phyloP scores from a whole-genome alignment of 2,329 filamentous ascomycete genomes.

The Zalaria obscura region DNA sequence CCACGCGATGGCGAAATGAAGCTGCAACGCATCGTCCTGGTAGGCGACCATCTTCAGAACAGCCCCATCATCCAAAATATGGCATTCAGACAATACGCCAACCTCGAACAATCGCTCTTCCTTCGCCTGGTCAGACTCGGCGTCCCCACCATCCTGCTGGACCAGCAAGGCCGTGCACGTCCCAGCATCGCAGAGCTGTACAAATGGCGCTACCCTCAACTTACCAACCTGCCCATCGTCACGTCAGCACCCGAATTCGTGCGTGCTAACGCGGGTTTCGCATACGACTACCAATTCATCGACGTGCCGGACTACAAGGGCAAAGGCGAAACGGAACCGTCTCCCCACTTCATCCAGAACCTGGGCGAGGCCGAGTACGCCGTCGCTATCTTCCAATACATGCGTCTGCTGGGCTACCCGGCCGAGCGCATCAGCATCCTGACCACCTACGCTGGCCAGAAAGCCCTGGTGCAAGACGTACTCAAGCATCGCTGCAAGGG shows the following conservation, averaged over 20 bases:
- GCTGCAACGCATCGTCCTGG: constrained; percentile 78
- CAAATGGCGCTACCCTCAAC: constrained; percentile 75
- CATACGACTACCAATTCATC: constrained; percentile 93
- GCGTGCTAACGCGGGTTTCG: constrained; percentile 78
- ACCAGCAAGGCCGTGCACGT: constrained; percentile 85
- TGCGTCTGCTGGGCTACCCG: constrained; percentile 89
- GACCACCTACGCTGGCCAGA: constrained; percentile 85
- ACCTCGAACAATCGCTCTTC: constrained; percentile 91
- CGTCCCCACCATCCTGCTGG: constrained; percentile 78
- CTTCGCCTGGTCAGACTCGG: constrained; percentile 79
- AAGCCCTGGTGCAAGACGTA: constrained; percentile 77
- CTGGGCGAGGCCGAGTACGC: constrained; percentile 94
- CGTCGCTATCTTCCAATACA: constrained; percentile 91
- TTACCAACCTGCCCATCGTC: constrained; percentile 68
- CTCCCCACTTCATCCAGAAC: constrained; percentile 92
- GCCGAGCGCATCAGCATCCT: constrained; percentile 73
- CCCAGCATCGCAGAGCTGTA: constrained; percentile 81
- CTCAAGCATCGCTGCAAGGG: constrained; percentile 68
- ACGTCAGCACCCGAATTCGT: constrained; percentile 56
- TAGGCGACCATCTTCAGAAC: constrained; percentile 93
- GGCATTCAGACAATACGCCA: constrained; percentile 87
- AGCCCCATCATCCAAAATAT: constrained; percentile 90
- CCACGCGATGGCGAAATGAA: constrained; percentile 57
- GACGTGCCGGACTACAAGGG: constrained; percentile 89
- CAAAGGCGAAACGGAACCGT: constrained; percentile 74